Evolutionary conservation across 495 filamentous ascomycete species (phyloP), one percentile per base, ranked within the genome.

Genomic region (Podospora conica): DNA sequence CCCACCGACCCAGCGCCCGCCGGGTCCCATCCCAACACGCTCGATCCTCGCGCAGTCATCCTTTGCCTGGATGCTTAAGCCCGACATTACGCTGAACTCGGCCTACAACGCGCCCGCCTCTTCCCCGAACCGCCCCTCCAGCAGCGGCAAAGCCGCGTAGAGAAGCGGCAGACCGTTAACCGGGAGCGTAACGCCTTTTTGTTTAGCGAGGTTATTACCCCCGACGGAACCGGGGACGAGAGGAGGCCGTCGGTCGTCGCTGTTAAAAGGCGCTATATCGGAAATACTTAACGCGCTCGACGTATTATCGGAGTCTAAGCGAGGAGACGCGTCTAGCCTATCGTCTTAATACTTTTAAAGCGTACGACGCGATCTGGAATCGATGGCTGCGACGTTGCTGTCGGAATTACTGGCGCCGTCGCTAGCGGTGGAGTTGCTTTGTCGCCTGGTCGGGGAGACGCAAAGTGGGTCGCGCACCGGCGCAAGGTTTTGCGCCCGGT

Each of bases 11-110:
- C 48, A 61, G 12, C 65, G 71, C 7, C 73, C 71, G 33, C 55
- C 65, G 0, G 75, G 70, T 11, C 78, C 80, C 5, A 79, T 85
- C n/a, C 84, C 82, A 0, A 84, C 85, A 3, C 82, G 91, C 12
- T 88, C 88, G 18, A 83, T 82, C 18, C 81, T 98, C 18, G 88
- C 92, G 18, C 88, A 97, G 66, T 92, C 93, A 25, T 89, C 87
- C 9, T 97, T 97, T 74, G 90, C 93, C 11, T 98, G 93, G 93
- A 98, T 98, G 93, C 83, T 98, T 2, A 86, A 86, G 57, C 82
- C 83, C 18, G 83, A 83, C 58, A 71, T 67, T 0, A 72, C 70
- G 20, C n/a, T 61, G 6, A 70, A 62, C 6, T 60, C 69, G 0
- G 20, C 59, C 3, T 29, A 59, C 70, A 8, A 55, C 53, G 0